Base-by-base conservation (phyloP, 306 rosid genomes). In the Gastrolobium villosum region DNA sequence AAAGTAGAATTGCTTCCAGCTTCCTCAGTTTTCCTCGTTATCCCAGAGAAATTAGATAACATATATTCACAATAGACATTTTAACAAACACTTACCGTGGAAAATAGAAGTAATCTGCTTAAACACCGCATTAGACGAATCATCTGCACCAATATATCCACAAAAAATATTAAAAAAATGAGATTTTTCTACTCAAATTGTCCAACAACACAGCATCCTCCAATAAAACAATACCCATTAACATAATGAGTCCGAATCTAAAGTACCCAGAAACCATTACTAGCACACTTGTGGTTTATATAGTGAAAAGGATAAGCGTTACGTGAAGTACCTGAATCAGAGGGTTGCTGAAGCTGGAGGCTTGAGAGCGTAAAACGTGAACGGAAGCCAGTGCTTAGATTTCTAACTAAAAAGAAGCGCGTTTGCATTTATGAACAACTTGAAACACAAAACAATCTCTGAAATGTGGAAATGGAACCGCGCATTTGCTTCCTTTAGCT, bases 101-200 rank as follows among this genome's bases (percentile, higher is more conserved):
- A 90, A 56, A 65, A 92, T 62, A 45, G 89, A 86, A 72, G 82
- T 65, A 75, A 92, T 77, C 37, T 66, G 76, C 70, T 59, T 34
- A 8, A 82, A 40, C 55, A 83, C 71, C 54, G 4, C 67, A n/a
- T 59, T 55, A 70, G 70, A 10, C 68, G 61, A 70, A 75, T 81
- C 86, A 81, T 74, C 98, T 86, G 81, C 96, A 87, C 76, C 79
- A 84, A 70, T 85, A 72, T 37, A 64, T 7, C 55, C 65, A 40
- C 62, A 50, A 9, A n/a, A 34, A n/a, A 15, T 5, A 46, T 20
- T 20, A 45, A 64, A 30, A 63, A 62, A 43, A 3, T 31, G 50
- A 70, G 9, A 66, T 9, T 11, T 73, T 45, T 41, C 55, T 0
- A 44, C 31, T 6, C 43, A 45, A 52, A 64, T 39, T 45, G 10